phyloP scores from a whole-genome alignment of 192 early-diverging fungal species.

The Gonapodya sp. region DNA sequence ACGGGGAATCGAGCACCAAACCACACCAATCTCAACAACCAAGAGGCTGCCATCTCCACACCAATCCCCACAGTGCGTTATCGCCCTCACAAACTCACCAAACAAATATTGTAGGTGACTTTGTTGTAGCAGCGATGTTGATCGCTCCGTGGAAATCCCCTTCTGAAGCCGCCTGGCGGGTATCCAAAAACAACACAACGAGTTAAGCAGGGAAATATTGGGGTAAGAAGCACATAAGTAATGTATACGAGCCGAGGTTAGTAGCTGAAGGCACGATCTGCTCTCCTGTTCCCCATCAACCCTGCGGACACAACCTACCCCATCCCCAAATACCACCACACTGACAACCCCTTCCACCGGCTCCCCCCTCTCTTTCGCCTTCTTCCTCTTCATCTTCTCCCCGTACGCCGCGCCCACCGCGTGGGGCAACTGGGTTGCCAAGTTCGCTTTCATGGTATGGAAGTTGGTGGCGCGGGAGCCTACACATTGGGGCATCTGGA shows the following conservation, averaged over 20 bases:
- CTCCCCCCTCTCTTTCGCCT: constrained; percentile 79
- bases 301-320: not conserved
- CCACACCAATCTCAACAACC: not conserved
- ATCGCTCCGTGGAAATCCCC: constrained; percentile 96
- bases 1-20: too few relatives aligned
- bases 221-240: too few relatives aligned
- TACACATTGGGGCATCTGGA: constrained; percentile 98
- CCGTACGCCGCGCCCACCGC: constrained; percentile 92
- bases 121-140: constrained; percentile 92
- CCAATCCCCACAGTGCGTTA: too few relatives aligned
- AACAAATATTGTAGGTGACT: constrained; percentile 86
- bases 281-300: not conserved
- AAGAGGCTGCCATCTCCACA: too few relatives aligned
- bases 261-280: too few relatives aligned
- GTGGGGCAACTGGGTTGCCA: constrained; percentile 95
- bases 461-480: constrained; percentile 28
- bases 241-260: too few relatives aligned
- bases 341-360: constrained; percentile 75
- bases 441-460: constrained; percentile 9
- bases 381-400: constrained; percentile 65
- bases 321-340: not conserved
- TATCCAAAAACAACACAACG: not conserved
- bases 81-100: too few relatives aligned
- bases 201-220: too few relatives aligned
- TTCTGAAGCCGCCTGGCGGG: constrained; percentile 71